Evolutionary conservation across 2,329 filamentous ascomycete species (phyloP).

Genomic region (Ophiostoma sp.): DNA sequence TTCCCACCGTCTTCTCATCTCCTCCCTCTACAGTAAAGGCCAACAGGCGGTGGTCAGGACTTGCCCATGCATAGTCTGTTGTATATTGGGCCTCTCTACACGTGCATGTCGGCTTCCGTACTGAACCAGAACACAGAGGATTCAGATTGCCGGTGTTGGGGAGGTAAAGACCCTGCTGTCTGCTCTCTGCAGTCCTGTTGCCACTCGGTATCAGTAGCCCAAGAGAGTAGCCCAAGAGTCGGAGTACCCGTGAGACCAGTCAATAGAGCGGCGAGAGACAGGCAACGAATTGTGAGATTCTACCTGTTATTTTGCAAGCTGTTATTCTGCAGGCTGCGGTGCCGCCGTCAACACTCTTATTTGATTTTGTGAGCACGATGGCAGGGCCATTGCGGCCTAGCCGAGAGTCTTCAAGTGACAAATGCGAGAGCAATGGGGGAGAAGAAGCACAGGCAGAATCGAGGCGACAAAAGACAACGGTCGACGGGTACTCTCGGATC

Average conservation of each 20-base stretch:
- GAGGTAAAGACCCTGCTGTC: not conserved
- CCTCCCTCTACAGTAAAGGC: not conserved
- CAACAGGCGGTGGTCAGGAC: not conserved
- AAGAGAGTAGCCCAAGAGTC: not conserved
- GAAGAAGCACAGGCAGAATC: not conserved
- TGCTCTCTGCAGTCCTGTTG: not conserved
- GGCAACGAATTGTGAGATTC: not conserved
- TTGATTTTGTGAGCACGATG: not conserved
- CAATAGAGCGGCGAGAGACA: slow-evolving; percentile 13
- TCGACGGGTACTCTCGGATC: not conserved
- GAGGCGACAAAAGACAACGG: not conserved
- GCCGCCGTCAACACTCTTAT: not conserved
- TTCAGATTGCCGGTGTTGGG: not conserved
- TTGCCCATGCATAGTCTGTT: not conserved
- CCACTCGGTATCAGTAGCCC: not conserved
- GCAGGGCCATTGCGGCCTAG: not conserved
- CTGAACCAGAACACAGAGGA: not conserved
- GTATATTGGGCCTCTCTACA: not conserved
- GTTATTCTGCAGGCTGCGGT: not conserved
- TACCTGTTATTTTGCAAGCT: not conserved
- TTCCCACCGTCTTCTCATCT: not conserved
- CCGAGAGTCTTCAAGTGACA: not conserved
- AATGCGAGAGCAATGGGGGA: not conserved
- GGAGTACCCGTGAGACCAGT: slow-evolving; percentile 9
- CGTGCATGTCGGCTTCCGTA: not conserved